Percentiles rank a stretch among this genome's conserved stretches.
phyloP scores from a whole-genome alignment of 1,284 basidiomycete genomes.

The Trametes hirsuta region DNA sequence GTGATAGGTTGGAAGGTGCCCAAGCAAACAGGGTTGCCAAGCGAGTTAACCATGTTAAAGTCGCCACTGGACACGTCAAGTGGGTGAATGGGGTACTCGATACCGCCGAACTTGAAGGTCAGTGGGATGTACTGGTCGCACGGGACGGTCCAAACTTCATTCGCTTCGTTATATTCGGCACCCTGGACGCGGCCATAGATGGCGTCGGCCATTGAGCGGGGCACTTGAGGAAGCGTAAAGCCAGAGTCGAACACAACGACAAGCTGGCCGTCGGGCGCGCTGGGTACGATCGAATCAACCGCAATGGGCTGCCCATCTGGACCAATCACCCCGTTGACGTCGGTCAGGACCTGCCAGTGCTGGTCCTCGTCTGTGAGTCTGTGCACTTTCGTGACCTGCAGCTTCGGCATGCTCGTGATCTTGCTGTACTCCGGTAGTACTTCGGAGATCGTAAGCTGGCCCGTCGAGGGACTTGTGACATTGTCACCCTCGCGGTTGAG shows the following conservation, averaged over 20 bases:
- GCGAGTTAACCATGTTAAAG: slow-evolving; percentile 54
- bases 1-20: slow-evolving; percentile 83
- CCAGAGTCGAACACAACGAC: slow-evolving; percentile 80
- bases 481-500: slow-evolving; percentile 60
- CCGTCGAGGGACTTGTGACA: slow-evolving; percentile 44
- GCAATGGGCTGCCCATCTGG: slow-evolving; percentile 69
- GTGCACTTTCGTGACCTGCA: slow-evolving; percentile 68
- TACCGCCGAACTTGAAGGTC: slow-evolving; percentile 70
- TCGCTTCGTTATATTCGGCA: slow-evolving; percentile 62
- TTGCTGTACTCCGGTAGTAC: slow-evolving; percentile 59
- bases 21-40: slow-evolving; percentile 65
- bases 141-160: slow-evolving; percentile 71
- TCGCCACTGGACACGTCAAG: slow-evolving; percentile 73
- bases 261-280: slow-evolving; percentile 39
- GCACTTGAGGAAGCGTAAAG: slow-evolving; percentile 71
- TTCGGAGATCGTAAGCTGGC: slow-evolving; percentile 63
- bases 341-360: slow-evolving; percentile 77
- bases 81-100: slow-evolving; percentile 71
- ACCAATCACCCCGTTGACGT: slow-evolving; percentile 66
- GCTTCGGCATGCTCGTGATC: slow-evolving; percentile 62
- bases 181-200: slow-evolving; percentile 81
- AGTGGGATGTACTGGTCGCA: slow-evolving; percentile 74
- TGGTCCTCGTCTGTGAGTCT: slow-evolving; percentile 60
- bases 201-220: slow-evolving; percentile 72
- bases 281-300: slow-evolving; percentile 66